Evolutionary conservation across 768 basidiomycete genomes (phyloP), one percentile per base, ranked within the genome.

Genomic region (Daedaleopsis sinensis): DNA sequence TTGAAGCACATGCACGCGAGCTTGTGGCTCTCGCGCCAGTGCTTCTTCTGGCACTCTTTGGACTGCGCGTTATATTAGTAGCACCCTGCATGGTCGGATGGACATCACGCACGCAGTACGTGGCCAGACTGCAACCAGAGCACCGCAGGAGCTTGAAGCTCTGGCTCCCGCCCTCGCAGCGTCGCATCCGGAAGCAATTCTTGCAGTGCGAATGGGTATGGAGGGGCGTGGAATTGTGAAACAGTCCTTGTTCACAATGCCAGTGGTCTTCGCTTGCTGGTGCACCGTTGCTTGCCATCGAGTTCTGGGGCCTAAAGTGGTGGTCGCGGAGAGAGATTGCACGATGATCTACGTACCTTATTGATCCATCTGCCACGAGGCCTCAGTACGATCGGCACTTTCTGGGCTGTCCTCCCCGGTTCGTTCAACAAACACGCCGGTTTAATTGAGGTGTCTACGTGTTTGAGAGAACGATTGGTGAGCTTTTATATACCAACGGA

Each of bases 141-240:
- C 56, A 57, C 18, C 47, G 44, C 32, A 57, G 46, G 27, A 57
- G 47, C 19, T 57, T 57, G n/a, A 48, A 11, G 32, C 36, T 19
- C 6, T 36, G 27, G 27, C 27, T 32, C 27, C 27, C 19, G 15
- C 47, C 47, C 35, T 57, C 56, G 56, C 56, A 57, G 8, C 56
- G 32, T 6, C 46, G 46, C 56, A 57, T 49, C 21, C 48, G 44
- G 35, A 49, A 49, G 32, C 56, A 57, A 37, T 37, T 57, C 47
- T 57, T 57, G 47, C 56, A 57, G 35, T 57, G 56, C 12, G 46
- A 15, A 18, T 57, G 56, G 11, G 56, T 57, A 23, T 42, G 27
- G 49, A 47, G 35, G 10, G 24, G 51, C 13, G 13, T 18, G 32
- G 51, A 32, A n/a, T 36, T 35, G 51, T 52, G 51, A 19, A 52